phyloP scores from a whole-genome alignment of 169 alveolate species.

The Cryptosporidium muris region DNA sequence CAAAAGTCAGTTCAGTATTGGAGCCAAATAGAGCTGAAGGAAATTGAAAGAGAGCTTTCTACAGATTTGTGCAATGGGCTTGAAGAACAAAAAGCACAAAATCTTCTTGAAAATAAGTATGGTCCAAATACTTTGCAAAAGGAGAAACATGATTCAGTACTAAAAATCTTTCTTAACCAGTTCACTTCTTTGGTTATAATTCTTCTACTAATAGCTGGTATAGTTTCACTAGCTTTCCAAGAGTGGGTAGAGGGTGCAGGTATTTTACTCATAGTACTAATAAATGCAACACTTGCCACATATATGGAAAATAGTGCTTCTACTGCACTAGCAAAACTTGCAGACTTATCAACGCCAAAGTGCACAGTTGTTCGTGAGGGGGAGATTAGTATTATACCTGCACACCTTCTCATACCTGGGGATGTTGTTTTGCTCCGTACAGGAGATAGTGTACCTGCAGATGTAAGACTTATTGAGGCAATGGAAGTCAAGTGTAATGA shows the following conservation, averaged over 20 bases:
- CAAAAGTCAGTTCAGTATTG: constrained; percentile 61
- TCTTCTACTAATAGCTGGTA: constrained; percentile 83
- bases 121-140: constrained; percentile 87
- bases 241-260: constrained; percentile 90
- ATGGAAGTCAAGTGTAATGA: constrained; percentile 91
- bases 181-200: constrained; percentile 83
- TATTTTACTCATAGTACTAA: constrained; percentile 84
- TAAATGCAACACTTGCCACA: constrained; percentile 91
- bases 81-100: constrained; percentile 76
- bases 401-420: constrained; percentile 92
- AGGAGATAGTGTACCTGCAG: constrained; percentile 95
- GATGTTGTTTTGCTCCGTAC: constrained; percentile 88
- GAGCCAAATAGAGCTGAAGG: constrained; percentile 53
- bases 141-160: constrained; percentile 83
- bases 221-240: constrained; percentile 82
- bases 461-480: constrained; percentile 88
- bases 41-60: constrained; percentile 35
- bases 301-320: constrained; percentile 90
- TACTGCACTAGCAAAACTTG: constrained; percentile 89
- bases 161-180: constrained; percentile 86
- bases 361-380: constrained; percentile 87
- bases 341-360: constrained; percentile 89
- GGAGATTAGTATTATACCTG: constrained; percentile 78
- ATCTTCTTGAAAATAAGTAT: constrained; percentile 78
- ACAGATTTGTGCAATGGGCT: constrained; percentile 78